Evolutionary conservation across 2,329 filamentous ascomycete genomes (phyloP).

Genomic region (Colletotrichum gigasporum): DNA sequence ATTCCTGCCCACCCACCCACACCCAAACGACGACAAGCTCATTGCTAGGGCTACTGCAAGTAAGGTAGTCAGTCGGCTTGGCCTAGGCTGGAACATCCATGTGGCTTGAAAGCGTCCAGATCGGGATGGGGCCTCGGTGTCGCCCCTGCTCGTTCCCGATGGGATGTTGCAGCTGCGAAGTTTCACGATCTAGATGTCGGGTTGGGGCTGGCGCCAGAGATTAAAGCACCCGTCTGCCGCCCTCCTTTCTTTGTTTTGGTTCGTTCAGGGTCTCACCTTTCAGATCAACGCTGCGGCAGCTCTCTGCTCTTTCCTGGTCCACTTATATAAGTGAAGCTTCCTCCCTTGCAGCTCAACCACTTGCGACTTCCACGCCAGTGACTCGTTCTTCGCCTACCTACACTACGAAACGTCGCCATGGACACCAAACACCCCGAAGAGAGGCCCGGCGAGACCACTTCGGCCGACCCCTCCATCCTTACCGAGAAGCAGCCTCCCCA

Average conservation of each 20-base stretch:
- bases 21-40: slow-evolving; percentile 23
- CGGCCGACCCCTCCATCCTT: slow-evolving; percentile 14
- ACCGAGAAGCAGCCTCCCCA: slow-evolving; percentile 4
- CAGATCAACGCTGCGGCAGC: no score
- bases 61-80: background rate
- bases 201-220: background rate
- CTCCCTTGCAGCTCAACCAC: background rate
- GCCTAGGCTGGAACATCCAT: slow-evolving; percentile 2
- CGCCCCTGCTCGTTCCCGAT: slow-evolving; percentile 12
- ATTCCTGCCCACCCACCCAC: slow-evolving; percentile 2
- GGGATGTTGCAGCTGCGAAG: background rate
- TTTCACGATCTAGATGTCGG: slow-evolving; percentile 9
- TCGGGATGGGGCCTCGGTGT: slow-evolving; percentile 7
- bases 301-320: no score
- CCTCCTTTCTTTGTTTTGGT: background rate
- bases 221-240: slow-evolving; percentile 6
- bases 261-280: background rate
- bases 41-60: background rate
- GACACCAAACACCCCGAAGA: slow-evolving; percentile 2
- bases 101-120: slow-evolving; percentile 13
- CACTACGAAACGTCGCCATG: background rate
- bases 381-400: background rate
- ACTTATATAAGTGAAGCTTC: background rate
- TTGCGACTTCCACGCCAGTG: no score
- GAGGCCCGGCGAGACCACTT: slow-evolving; percentile 1